phyloP scores from a whole-genome alignment of 805 yeast species.

The Jamesozyma hellenica region DNA sequence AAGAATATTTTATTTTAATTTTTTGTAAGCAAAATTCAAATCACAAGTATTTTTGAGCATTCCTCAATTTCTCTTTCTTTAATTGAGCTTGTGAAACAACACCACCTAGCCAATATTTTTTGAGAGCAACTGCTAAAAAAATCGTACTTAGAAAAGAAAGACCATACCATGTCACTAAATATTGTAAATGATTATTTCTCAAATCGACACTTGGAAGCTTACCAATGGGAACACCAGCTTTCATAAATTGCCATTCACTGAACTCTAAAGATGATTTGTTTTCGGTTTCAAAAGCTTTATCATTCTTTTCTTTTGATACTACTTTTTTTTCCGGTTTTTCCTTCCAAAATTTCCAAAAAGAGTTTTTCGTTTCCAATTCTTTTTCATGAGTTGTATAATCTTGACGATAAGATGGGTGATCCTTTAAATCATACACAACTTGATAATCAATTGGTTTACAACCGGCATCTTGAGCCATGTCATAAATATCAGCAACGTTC shows the following conservation, averaged over 20 bases:
- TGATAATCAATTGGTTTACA: conserved; percentile 70
- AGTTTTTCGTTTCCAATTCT: neutral
- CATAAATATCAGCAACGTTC: conserved; percentile 70
- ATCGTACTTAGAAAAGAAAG: conserved; percentile 63
- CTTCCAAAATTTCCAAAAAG: conserved; percentile 27
- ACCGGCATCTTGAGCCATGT: conserved; percentile 54
- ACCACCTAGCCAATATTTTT: conserved; percentile 28
- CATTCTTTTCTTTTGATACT: neutral
- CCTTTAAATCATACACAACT: conserved; percentile 55
- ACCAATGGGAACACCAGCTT: conserved; percentile 87
- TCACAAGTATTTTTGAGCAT: conserved; percentile 36
- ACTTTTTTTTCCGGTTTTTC: neutral
- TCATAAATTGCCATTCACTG: conserved; percentile 48
- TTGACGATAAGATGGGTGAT: conserved; percentile 33
- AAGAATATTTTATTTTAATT: too few relatives aligned
- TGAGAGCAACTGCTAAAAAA: conserved; percentile 46
- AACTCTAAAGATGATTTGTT: conserved; percentile 30
- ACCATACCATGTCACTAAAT: conserved; percentile 92
- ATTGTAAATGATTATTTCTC: conserved; percentile 84
- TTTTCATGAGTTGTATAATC: neutral
- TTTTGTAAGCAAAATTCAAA: neutral
- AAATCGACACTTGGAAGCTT: conserved; percentile 69
- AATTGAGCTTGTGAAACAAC: conserved; percentile 24
- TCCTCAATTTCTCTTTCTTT: conserved; percentile 38
- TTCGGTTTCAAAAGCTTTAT: neutral